phyloP scores from a whole-genome alignment of 2,329 filamentous ascomycete species.

The Pseudogymnoascus destructans region DNA sequence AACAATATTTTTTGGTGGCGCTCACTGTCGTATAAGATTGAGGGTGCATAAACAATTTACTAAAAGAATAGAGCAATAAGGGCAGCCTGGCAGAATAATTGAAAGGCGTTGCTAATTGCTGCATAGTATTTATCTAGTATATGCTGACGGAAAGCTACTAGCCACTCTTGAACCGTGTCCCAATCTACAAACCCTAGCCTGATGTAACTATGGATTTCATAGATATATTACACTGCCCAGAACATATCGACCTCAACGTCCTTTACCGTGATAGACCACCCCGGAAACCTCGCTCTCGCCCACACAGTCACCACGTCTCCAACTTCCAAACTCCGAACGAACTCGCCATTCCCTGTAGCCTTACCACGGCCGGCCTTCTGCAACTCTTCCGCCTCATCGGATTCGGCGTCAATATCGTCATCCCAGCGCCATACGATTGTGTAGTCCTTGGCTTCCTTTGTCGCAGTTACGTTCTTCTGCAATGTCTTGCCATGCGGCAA shows the following conservation, averaged over 20 bases:
- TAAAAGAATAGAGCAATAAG: background rate
- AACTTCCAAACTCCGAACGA: slow-evolving; percentile 41
- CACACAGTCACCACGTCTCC: slow-evolving; percentile 50
- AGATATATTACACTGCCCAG: slow-evolving; percentile 35
- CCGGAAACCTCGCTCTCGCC: slow-evolving; percentile 43
- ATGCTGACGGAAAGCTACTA: background rate
- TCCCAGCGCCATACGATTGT: slow-evolving; percentile 40
- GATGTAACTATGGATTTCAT: background rate
- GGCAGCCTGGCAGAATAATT: background rate
- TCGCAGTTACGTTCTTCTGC: slow-evolving; percentile 37
- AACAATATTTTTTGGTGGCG: too few species aligned
- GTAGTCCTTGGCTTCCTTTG: slow-evolving; percentile 29
- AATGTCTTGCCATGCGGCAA: slow-evolving; percentile 27
- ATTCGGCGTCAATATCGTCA: slow-evolving; percentile 35
- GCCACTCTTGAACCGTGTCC: background rate
- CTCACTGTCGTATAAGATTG: background rate
- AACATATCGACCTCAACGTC: slow-evolving; percentile 42
- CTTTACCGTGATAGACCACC: slow-evolving; percentile 40
- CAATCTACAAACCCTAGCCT: background rate
- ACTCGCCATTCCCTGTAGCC: slow-evolving; percentile 39
- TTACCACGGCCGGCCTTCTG: slow-evolving; percentile 35
- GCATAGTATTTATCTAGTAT: background rate
- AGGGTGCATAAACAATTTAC: background rate
- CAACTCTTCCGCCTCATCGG: slow-evolving; percentile 27
- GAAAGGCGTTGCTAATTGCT: background rate